Base-by-base conservation (phyloP, 345 rosid genomes). In the Rhodomyrtus tomentosa region DNA sequence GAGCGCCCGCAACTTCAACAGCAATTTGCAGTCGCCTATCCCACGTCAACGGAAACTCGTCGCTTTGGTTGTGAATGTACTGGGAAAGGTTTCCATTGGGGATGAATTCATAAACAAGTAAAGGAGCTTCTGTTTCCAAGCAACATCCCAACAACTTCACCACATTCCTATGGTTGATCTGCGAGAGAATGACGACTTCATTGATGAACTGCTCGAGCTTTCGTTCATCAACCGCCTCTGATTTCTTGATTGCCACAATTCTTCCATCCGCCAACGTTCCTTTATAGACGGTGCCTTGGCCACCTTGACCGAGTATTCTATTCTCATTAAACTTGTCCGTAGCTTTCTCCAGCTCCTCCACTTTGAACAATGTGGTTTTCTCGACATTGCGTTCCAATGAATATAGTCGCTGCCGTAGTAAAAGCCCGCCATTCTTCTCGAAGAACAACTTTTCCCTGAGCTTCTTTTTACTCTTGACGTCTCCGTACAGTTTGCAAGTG, bases 151-250 rank as follows among this genome's bases (percentile, higher is more conserved):
- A 82, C 36, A 87, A 7, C 20, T 38, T 82, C 5, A 87, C 87
- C 14, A 87, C 8, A 50, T 87, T 87, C 27, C 62, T 1, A 5
- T 87, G 74, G 15, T 83, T 82, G 52, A 84, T 38, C 14, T 84
- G 85, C 0, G 82, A 62, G 29, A 82, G 85, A 27, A 85, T 85
- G 29, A 68, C 16, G 13, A 85, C 55, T 49, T 87, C 88, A 79
- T 87, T 87, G 55, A 84, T 84, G 80, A 87, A 81, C 48, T 85
- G 85, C 74, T 87, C 85, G 10, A 82, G 76, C 22, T 40, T 29
- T 13, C 56, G 81, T 24, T 68, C 84, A 49, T 84, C 80, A 25
- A 62, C 49, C 25, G 22, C 82, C 20, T 25, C 40, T n/a, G 84
- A 55, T 50, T 82, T 81, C 83, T 84, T 84, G 42, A 87, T 15